Base-by-base conservation (phyloP, 805 yeast species). In the Lachancea dasiensis region DNA sequence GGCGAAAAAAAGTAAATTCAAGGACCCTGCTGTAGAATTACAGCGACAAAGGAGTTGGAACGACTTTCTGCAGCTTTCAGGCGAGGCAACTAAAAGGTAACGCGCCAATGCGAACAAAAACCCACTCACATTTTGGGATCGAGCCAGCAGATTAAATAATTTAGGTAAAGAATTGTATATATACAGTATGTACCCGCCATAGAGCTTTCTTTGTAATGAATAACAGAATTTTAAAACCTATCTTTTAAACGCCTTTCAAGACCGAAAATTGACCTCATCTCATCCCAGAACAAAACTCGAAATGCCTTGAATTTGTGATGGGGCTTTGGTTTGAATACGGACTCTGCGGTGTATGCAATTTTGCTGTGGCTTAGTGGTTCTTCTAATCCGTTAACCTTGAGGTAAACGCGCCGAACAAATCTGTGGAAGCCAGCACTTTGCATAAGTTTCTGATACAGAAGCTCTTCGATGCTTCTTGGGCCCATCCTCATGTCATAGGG, bases 351-450 rank as follows among this genome's bases (percentile, higher is more conserved):
- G 21, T 19, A 34, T 39, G 33, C 27, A 28, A 25, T 32, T 43
- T 46, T 47, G 47, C 47, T 64, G 45, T 39, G 59, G n/a, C 44
- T 39, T 4, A 73, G 72, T 10, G 47, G 37, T 22, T 72, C 67
- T 2, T 77, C 75, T 5, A 68, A 60, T 2, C 81, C 72, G 50
- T 83, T 83, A 23, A 83, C 69, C 40, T 68, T 69, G 27, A 81
- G 81, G 51, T 82, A 81, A 1, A 83, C 63, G 9, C 65, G 61
- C 27, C 76, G 63, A 3, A 82, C 94, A 64, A 79, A 74, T 19
- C 72, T 61, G 47, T 81, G 76, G 49, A 83, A 83, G 0, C 71
- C 64, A 2, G 69, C 72, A 8, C 86, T 78, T 31, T 64, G 65
- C 58, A 81, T 67, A 10, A 83, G 63, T 63, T 64, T 56, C 38